Evolutionary conservation across 2,329 filamentous ascomycete species (phyloP).

Genomic region (Fusarium xyrophilum): DNA sequence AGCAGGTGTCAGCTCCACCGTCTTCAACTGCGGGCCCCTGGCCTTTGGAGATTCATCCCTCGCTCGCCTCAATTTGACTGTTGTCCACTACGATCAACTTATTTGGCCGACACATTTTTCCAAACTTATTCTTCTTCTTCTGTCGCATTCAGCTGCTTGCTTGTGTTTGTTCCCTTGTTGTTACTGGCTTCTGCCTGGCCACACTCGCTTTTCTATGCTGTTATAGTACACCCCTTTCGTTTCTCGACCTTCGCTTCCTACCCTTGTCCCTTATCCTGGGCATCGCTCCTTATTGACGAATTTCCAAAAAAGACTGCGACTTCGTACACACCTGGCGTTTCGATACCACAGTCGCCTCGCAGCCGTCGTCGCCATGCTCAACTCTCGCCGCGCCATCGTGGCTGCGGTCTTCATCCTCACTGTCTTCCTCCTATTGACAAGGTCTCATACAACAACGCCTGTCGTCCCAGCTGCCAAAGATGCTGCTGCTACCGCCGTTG

Average conservation of each 20-base stretch:
- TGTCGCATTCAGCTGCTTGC: conserved; percentile 23
- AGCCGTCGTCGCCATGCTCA: conserved; percentile 70
- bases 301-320: conserved; percentile 23
- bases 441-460: conserved; percentile 56
- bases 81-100: conserved; percentile 23
- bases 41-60: conserved; percentile 33
- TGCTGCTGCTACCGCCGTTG: conserved; percentile 25
- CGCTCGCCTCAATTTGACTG: conserved; percentile 20
- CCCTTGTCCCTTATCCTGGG: conserved; percentile 29
- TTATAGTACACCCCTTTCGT: conserved; percentile 28
- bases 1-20: conserved; percentile 19
- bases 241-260: conserved; percentile 23
- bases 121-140: conserved; percentile 7
- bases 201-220: conserved; percentile 34
- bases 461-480: conserved; percentile 28
- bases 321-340: conserved; percentile 14
- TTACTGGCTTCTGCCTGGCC: conserved; percentile 18
- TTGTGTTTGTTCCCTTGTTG: conserved; percentile 17
- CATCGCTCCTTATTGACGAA: conserved; percentile 33
- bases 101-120: conserved; percentile 12
- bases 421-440: conserved; percentile 72
- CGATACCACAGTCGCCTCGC: conserved; percentile 19
- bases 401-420: conserved; percentile 73
- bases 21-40: conserved; percentile 39
- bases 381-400: conserved; percentile 77